Conservation (phyloP, 306 rosid species). For the Rosa multiflora region DNA sequence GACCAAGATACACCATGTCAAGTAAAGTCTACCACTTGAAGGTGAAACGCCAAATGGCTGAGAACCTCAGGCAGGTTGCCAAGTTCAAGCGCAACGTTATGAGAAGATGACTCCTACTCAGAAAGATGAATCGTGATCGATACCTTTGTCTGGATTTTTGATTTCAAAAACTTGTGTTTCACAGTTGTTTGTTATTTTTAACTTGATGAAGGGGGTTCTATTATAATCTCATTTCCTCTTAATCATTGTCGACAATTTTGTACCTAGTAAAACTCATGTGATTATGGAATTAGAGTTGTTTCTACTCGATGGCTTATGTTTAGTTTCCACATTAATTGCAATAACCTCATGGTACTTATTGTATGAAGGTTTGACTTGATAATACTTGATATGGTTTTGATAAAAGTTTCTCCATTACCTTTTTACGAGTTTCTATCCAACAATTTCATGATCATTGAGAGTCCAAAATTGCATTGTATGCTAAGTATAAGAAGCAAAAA, state of each 20-base stretch:
- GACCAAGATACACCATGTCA: slow-evolving; percentile 83
- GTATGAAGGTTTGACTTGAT: neutral
- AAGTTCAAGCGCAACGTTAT: slow-evolving; percentile 81
- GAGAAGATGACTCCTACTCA: slow-evolving; percentile 39
- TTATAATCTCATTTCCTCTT: neutral
- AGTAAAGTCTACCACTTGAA: slow-evolving; percentile 89
- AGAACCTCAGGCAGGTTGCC: slow-evolving; percentile 83
- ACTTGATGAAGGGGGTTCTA: neutral
- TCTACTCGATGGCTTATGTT: neutral
- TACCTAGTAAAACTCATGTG: neutral
- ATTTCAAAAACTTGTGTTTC: neutral
- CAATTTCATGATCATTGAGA: no score
- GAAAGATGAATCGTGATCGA: slow-evolving; percentile 36
- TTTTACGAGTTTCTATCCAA: no score
- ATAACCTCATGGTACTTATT: neutral
- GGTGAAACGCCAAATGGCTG: slow-evolving; percentile 85
- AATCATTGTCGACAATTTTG: neutral
- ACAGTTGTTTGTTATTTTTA: neutral
- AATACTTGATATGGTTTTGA: neutral
- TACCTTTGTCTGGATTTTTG: neutral
- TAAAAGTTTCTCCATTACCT: no score
- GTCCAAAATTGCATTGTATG: no score
- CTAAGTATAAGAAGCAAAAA: no score
- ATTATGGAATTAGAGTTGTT: neutral
- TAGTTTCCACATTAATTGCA: neutral